phyloP scores from a whole-genome alignment of 257 asterid genomes.

The Nicotiana otophora region DNA sequence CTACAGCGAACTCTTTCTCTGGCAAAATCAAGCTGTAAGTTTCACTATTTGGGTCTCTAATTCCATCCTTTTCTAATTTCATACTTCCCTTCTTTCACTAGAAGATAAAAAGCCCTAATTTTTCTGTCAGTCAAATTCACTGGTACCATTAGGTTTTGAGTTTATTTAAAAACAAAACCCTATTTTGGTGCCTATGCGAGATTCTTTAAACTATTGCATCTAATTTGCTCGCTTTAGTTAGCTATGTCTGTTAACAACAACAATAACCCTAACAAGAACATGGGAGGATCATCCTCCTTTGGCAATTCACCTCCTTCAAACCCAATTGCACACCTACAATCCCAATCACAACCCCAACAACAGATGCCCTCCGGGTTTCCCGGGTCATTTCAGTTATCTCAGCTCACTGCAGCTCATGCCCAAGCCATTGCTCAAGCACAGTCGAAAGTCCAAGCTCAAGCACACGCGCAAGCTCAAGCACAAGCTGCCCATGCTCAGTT shows the following conservation, averaged over 20 bases:
- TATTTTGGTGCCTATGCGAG: neutral
- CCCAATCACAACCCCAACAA: constrained; percentile 46
- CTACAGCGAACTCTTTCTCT: neutral
- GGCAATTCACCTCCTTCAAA: constrained; percentile 64
- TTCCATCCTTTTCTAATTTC: neutral
- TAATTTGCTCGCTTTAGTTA: neutral
- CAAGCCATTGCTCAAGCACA: constrained; percentile 58
- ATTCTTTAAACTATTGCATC: neutral
- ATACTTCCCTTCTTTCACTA: neutral
- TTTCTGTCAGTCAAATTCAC: neutral
- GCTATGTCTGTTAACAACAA: constrained; percentile 79
- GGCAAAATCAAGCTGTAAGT: neutral
- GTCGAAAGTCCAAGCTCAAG: constrained; percentile 61
- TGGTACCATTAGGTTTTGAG: neutral
- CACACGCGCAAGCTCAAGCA: constrained; percentile 38
- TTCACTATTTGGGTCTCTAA: neutral
- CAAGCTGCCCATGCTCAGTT: constrained; percentile 58
- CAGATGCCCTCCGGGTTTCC: constrained; percentile 68
- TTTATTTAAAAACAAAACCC: neutral
- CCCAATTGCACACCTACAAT: constrained; percentile 31
- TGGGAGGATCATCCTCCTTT: constrained; percentile 79
- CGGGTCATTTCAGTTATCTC: constrained; percentile 58
- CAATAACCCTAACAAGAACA: constrained; percentile 55
- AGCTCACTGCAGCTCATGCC: constrained; percentile 71
- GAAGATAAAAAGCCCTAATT: neutral